Percentiles rank a stretch among this genome's conserved stretches.
phyloP scores from a whole-genome alignment of 2,329 filamentous ascomycete species.

The Sclerotinia sclerotiorum region DNA sequence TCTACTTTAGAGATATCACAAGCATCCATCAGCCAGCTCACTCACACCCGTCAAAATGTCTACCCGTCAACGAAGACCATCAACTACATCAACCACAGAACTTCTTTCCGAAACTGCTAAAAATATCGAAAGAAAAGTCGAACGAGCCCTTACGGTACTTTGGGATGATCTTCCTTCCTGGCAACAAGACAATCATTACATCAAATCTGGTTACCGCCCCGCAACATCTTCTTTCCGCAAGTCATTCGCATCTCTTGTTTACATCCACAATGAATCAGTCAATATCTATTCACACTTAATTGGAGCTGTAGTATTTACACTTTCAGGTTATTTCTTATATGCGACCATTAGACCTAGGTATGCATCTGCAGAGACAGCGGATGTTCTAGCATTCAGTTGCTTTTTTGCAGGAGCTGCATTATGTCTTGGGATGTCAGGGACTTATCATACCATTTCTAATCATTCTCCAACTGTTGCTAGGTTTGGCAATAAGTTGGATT shows the following conservation, averaged over 20 bases:
- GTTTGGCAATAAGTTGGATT: slow-evolving; percentile 91
- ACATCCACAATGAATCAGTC: slow-evolving; percentile 63
- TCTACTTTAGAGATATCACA: background rate
- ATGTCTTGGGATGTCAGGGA: slow-evolving; percentile 79
- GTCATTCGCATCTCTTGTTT: slow-evolving; percentile 58
- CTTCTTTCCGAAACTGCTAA: slow-evolving; percentile 32
- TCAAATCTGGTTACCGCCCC: slow-evolving; percentile 64
- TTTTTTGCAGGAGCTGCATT: slow-evolving; percentile 75
- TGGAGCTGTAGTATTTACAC: slow-evolving; percentile 61
- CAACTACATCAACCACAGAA: slow-evolving; percentile 30
- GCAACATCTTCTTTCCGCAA: slow-evolving; percentile 59
- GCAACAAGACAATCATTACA: slow-evolving; percentile 68
- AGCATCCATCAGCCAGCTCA: background rate
- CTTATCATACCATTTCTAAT: slow-evolving; percentile 81
- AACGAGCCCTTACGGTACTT: slow-evolving; percentile 46
- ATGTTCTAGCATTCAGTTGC: slow-evolving; percentile 71
- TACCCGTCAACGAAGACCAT: slow-evolving; percentile 33
- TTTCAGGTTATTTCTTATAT: slow-evolving; percentile 55
- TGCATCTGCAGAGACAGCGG: slow-evolving; percentile 56
- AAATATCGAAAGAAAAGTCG: slow-evolving; percentile 39
- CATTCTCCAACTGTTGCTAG: slow-evolving; percentile 76
- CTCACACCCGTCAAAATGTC: slow-evolving; percentile 29
- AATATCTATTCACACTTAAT: slow-evolving; percentile 72
- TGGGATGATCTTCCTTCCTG: slow-evolving; percentile 54
- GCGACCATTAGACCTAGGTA: slow-evolving; percentile 64